Evolutionary conservation across 2,329 filamentous ascomycete species (phyloP).

Genomic region (Epichloe sylvatica): DNA sequence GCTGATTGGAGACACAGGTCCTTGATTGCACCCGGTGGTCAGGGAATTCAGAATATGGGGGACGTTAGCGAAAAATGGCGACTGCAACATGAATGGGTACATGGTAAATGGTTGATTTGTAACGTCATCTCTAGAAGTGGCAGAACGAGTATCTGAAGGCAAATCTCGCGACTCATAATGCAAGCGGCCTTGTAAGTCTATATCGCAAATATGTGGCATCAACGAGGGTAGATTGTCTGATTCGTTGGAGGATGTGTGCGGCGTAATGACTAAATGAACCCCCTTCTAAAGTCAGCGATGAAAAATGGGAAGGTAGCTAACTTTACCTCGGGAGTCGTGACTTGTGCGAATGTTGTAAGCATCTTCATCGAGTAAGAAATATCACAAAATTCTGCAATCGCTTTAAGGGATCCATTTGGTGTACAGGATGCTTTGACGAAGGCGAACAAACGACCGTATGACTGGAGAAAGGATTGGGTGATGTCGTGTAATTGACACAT

Average conservation of each 20-base stretch:
- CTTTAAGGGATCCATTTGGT: conserved; percentile 29
- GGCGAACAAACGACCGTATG: conserved; percentile 38
- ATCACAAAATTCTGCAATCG: conserved; percentile 41
- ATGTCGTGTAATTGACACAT: conserved; percentile 23
- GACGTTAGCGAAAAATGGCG: conserved; percentile 15
- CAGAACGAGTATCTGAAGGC: conserved; percentile 4
- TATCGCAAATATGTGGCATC: conserved; percentile 4
- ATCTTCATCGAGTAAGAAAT: conserved; percentile 28
- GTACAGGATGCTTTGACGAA: conserved; percentile 29
- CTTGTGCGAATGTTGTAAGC: conserved; percentile 21
- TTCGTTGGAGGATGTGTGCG: conserved; percentile 4
- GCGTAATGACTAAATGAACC: conserved; percentile 13
- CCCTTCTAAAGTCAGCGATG: conserved; percentile 9
- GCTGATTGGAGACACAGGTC: conserved; percentile 13
- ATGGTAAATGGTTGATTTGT: conserved; percentile 15
- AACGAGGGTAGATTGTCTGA: conserved; percentile 6
- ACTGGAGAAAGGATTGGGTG: conserved; percentile 23
- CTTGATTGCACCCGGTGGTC: conserved; percentile 6
- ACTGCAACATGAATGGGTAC: conserved; percentile 22
- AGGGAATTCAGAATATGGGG: conserved; percentile 17
- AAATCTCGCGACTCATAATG: conserved; percentile 5
- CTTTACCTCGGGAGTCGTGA: conserved; percentile 15
- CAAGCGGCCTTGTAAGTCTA: neutral
- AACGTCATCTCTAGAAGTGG: conserved; percentile 8
- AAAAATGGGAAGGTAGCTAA: too few species aligned